phyloP scores from a whole-genome alignment of 371 early-diverging fungal genomes.

The Rhizopus delemar region DNA sequence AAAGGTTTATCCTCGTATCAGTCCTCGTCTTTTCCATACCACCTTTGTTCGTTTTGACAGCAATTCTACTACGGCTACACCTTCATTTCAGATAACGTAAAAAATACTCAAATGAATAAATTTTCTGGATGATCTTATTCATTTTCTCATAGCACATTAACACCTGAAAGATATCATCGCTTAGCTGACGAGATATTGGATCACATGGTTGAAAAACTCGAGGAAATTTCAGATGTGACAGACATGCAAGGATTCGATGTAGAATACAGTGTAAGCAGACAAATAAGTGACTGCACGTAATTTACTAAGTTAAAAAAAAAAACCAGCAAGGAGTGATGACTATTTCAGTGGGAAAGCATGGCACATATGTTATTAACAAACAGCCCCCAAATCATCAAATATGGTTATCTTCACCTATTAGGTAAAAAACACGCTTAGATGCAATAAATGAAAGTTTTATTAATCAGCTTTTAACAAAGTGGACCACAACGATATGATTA shows the following conservation, averaged over 20 bases:
- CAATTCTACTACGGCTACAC: not conserved
- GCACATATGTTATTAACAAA: conserved; percentile 97
- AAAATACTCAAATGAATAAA: not conserved
- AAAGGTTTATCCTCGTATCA: not conserved
- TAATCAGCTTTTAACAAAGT: conserved; percentile 36
- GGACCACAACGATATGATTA: conserved; percentile 94
- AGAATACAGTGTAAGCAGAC: conserved; percentile 71
- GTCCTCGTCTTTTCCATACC: not conserved
- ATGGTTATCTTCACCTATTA: conserved; percentile 96
- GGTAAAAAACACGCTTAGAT: conserved; percentile 31
- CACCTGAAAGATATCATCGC: conserved; percentile 68
- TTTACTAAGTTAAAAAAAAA: not conserved
- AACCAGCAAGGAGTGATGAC: conserved; percentile 88
- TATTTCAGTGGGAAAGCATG: conserved; percentile 76
- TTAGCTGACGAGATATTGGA: conserved; percentile 73
- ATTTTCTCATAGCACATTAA: conserved; percentile 41
- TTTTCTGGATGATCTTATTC: no score
- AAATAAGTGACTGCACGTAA: no score
- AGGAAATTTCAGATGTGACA: conserved; percentile 75
- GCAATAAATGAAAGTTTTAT: conserved; percentile 15
- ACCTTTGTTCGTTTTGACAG: not conserved
- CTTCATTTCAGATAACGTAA: conserved; percentile 3
- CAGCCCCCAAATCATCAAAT: conserved; percentile 98
- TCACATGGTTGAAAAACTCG: conserved; percentile 70
- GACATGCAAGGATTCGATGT: conserved; percentile 80